Base-by-base conservation (phyloP, 1,139 yeast genomes). In the Yamadazyma triangularis region DNA sequence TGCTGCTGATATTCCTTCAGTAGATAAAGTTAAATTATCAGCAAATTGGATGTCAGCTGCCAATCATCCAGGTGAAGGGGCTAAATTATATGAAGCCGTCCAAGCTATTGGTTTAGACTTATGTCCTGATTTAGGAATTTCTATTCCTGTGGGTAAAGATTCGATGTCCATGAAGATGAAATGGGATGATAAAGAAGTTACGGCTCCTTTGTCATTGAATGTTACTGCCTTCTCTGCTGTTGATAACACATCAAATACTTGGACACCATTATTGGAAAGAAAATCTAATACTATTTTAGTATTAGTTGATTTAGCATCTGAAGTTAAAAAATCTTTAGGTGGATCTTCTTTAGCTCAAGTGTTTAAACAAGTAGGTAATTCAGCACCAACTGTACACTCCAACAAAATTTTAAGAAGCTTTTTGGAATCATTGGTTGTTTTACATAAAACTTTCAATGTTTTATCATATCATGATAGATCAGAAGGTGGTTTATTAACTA, bases 1-100 rank as follows among this genome's bases (percentile, higher is more conserved):
- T 48, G 97, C 98, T 26, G 94, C 98, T 25, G 95, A 91, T 56
- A 73, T 91, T 38, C 75, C 82, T 36, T 68, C 80, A 9, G 66
- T 91, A 40, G 80, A 80, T 39, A 75, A 80, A 45, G 80, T 91
- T 33, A 85, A 89, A 51, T 66, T 93, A 39, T 85, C 96, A 35
- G 99, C 99, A 32, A 93, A 93, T 67, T 93, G 99, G 99, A 93
- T 93, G 99, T 81, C 96, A 11, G 91, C 98, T 33, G 96, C 98
- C 23, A 73, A 93, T 27, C 95, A 89, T 48, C 79, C 79, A 13
- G 97, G 98, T 53, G 98, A 93, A 61, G 98, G 98, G 35, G 76
- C 95, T 27, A 91, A 88, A 44, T 71, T 93, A 42, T 93, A 91
- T 54, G 96, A 89, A 56, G 98, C 97, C 27, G 98, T 93, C 29